A percentile compares a stretch with the other conserved stretches of the same genome.
Evolutionary conservation across 306 rosid genomes (phyloP).

Genomic region (Vigna reflexopilosa): DNA sequence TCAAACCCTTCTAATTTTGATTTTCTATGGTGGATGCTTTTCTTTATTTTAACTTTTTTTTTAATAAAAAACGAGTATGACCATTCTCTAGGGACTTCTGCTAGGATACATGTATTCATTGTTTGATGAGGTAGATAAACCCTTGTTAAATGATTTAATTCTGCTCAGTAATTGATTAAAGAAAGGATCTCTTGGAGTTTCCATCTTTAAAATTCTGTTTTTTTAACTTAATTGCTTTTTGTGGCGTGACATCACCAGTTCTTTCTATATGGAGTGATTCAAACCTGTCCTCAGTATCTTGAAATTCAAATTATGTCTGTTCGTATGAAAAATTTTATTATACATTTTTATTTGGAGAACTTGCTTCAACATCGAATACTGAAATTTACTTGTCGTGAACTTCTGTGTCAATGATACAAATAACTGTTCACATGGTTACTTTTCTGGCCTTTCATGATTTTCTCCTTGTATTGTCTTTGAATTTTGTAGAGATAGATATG

Average conservation of each 20-base stretch:
- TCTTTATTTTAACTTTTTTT: neutral
- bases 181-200: neutral
- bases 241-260: neutral
- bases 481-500: too few relatives aligned
- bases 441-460: neutral
- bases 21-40: neutral
- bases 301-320: neutral
- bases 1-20: neutral
- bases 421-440: constrained; percentile 4
- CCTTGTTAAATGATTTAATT: neutral
- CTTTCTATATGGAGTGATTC: neutral
- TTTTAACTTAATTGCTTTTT: neutral
- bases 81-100: neutral
- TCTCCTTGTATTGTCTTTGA: too few relatives aligned
- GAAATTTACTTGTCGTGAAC: neutral
- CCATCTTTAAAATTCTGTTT: neutral
- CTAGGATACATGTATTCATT: neutral
- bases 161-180: neutral
- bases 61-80: neutral
- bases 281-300: neutral
- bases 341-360: neutral
- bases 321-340: neutral
- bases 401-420: neutral
- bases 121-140: neutral
- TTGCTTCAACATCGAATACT: neutral